Percentiles rank a stretch among this genome's conserved stretches.
These are phyloP conservation scores for Ceratocystis cacaofunesta DNA, from an alignment of 2,329 filamentous ascomycete species.

Conservation along the genomic window DNA sequence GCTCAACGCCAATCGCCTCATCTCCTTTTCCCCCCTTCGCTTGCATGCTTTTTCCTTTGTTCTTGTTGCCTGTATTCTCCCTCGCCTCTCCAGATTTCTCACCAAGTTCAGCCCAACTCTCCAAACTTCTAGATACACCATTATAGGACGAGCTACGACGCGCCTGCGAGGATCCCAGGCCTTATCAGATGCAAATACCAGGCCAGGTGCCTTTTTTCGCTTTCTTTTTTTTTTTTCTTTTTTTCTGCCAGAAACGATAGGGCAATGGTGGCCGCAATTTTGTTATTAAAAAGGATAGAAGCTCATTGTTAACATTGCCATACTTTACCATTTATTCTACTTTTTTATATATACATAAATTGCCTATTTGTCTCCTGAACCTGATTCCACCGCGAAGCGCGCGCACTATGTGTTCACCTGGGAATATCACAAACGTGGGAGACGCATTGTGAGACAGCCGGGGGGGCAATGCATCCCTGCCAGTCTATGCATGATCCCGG, in stretches of 20 bases:
- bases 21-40: not conserved
- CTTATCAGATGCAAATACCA: constrained; percentile 8
- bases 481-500: not conserved
- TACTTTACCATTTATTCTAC: not conserved
- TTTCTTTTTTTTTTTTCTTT: not conserved
- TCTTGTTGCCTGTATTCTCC: not conserved
- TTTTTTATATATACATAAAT: not conserved
- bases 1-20: not conserved
- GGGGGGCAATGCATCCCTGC: not conserved
- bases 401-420: not conserved
- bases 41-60: not conserved
- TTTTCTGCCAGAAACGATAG: not conserved
- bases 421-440: not conserved
- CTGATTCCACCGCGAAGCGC: too few relatives aligned
- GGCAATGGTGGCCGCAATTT: not conserved
- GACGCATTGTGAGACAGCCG: not conserved
- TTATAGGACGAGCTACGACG: constrained; percentile 3
- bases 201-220: not conserved
- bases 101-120: not conserved
- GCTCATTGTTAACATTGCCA: not conserved
- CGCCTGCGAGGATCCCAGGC: constrained; percentile 10
- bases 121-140: constrained; percentile 3
- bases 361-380: not conserved
- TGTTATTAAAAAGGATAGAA: not conserved
- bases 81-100: not conserved